Evolutionary conservation across 257 asterid species (phyloP).

Genomic region (Cinchona pubescens): DNA sequence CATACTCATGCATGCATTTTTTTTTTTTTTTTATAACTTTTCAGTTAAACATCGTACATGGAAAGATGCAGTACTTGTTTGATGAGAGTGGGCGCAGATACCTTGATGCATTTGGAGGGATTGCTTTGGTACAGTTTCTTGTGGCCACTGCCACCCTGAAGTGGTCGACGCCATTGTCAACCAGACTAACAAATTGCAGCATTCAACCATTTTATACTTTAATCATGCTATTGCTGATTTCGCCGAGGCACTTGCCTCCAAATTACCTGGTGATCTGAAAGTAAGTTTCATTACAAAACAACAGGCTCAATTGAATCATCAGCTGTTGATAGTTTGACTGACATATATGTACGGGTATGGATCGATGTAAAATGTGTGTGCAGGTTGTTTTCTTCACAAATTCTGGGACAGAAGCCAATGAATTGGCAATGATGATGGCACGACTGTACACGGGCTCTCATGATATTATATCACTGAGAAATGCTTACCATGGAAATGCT

Average conservation of each 20-base stretch:
- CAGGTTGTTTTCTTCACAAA: conserved; percentile 75
- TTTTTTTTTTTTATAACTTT: neutral
- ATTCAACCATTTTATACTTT: conserved; percentile 59
- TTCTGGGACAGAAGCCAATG: conserved; percentile 84
- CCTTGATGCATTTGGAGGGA: conserved; percentile 69
- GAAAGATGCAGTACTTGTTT: conserved; percentile 73
- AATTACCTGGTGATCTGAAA: conserved; percentile 70
- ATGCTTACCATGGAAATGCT: conserved; percentile 76
- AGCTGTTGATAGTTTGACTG: neutral
- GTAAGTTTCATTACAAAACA: conserved; percentile 21
- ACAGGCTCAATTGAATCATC: neutral
- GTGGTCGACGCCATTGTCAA: conserved; percentile 57
- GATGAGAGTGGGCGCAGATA: conserved; percentile 65
- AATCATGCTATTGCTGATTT: conserved; percentile 66
- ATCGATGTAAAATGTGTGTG: conserved; percentile 1
- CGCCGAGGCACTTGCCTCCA: conserved; percentile 72
- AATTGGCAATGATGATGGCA: conserved; percentile 75
- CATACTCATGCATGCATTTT: neutral
- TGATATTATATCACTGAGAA: conserved; percentile 63
- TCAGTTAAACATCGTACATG: conserved; percentile 68
- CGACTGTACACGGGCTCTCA: conserved; percentile 55
- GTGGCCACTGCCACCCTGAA: conserved; percentile 88
- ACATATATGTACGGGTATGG: too few relatives aligned
- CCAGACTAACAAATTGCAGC: conserved; percentile 56
- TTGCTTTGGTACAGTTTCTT: conserved; percentile 70